Percentiles rank a stretch among this genome's conserved stretches.
Evolutionary conservation across 2,329 filamentous ascomycete genomes (phyloP).

Genomic region (Sporothrix protearum): DNA sequence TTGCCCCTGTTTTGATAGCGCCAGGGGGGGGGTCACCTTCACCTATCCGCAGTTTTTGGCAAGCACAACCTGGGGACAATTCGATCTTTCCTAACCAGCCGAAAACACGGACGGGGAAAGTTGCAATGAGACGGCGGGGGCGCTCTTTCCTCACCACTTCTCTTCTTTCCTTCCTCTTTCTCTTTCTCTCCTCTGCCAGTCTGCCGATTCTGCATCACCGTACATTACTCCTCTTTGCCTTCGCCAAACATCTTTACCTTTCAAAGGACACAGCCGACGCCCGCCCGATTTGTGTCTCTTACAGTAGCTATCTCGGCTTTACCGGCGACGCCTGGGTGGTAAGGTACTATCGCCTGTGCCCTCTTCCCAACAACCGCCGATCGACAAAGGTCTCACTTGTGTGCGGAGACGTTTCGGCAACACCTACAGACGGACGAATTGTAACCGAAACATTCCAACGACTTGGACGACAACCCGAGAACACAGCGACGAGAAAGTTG

Average conservation of each 20-base stretch:
- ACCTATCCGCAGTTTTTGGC: conserved; percentile 2
- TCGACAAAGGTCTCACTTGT: not conserved
- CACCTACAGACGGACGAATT: not conserved
- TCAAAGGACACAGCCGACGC: not conserved
- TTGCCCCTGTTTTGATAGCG: conserved; percentile 16
- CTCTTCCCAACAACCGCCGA: not conserved
- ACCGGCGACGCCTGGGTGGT: conserved; percentile 3
- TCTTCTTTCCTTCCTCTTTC: not conserved
- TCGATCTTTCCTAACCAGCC: not conserved
- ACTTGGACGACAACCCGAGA: not conserved
- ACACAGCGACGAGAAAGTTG: not conserved
- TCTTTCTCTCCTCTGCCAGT: not conserved
- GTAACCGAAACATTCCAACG: not conserved
- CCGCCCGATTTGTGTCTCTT: not conserved
- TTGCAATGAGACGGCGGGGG: conserved; percentile 4
- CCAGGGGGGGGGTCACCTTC: conserved; percentile 1
- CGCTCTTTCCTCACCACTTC: not conserved
- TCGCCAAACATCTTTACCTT: not conserved
- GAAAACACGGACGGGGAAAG: not conserved
- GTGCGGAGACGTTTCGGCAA: conserved; percentile 14
- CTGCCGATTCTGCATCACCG: not conserved
- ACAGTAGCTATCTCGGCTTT: conserved; percentile 5
- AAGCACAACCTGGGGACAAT: conserved; percentile 2
- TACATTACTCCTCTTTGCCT: not conserved
- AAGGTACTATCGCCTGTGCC: not conserved